Evolutionary conservation across 805 yeast genomes (phyloP), one percentile per base, ranked within the genome.

Genomic region (Candida nemodendra): DNA sequence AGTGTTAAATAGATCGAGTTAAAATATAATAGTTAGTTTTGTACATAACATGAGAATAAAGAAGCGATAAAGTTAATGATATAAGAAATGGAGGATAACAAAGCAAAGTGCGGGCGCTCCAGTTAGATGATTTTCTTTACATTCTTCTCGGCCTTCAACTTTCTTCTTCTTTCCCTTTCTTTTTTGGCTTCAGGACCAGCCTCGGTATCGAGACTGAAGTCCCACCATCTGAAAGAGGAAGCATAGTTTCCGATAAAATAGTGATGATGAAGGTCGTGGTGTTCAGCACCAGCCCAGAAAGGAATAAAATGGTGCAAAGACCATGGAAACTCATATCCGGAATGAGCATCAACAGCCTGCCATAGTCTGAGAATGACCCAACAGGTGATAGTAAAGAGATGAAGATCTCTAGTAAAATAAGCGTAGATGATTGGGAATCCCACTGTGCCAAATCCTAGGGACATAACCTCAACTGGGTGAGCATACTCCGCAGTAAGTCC

Each of bases 211-310:
- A 76, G 63, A 15, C 63, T 46, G 48, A 49, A 71, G 48, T 76
- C 82, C 74, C 78, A 74, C 76, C 78, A 74, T 54, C 79, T 71
- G 61, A 76, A 76, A 18, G 75, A 66, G 27, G 78, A 71, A 18
- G 81, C 77, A 48, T 76, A 76, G 50, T 72, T 72, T 14, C 82
- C 82, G 42, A 76, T 74, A 47, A 76, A 76, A 54, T 70, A 72
- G 49, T 75, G 82, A 47, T 76, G 82, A 47, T 76, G 82, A 42
- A 70, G 68, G 50, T 76, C 82, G 51, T 76, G 82, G 50, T 76
- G 82, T 39, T 72, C 79, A 26, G 81, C 81, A 22, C 81, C 82
- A 8, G 82, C 81, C 82, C 82, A 76, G 58, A 76, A 68, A 29
- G 82, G 82, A n/a, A 76, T 35, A 53, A 74, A 64, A 39, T 74